Base-by-base conservation (phyloP, 805 yeast species). In the Metschnikowia colocasiae region DNA sequence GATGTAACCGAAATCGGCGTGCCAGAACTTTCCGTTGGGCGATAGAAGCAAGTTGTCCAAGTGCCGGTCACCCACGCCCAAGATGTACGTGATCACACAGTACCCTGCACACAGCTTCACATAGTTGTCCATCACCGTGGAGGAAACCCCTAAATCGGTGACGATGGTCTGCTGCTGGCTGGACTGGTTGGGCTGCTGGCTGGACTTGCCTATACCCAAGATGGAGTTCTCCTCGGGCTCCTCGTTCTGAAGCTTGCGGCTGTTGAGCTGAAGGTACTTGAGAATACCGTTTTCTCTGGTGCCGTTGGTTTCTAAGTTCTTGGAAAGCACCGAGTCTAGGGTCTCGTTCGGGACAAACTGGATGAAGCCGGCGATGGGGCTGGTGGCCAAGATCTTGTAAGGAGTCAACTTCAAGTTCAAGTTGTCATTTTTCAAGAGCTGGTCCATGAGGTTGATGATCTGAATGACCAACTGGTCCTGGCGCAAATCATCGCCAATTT, bases 51-150 rank as follows among this genome's bases (percentile, higher is more conserved):
- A 68, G 59, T 94, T 94, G 60, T 94, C 99, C 53, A 94, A 72
- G 70, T 94, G 99, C 48, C 99, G 78, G 67, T 94, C 99, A 13
- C 99, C 99, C 7, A 94, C 97, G 5, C 99, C 99, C 12, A 94
- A 68, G 7, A 94, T 70, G 58, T 94, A 94, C 0, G 99, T 94
- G 20, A 94, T 87, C 1, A 94, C 98, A 71, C 97, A 94, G 61
- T 94, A 94, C 0, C 99, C 99, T 20, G 99, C 97, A 62, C 97
- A 89, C 2, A 97, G 88, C 54, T 91, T 81, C 6, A 94, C 92
- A 67, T 87, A 94, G 54, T 87, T 92, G 58, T 94, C 98, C 96
- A 94, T 88, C 0, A 83, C 87, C 54, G 78, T 79, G 0, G 81
- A 66, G 9, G 75, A 70, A 1, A 87, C 82, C 0, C 78, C 79